Base-by-base conservation (phyloP, 345 rosid species). In the Abelmoschus esculentus region DNA sequence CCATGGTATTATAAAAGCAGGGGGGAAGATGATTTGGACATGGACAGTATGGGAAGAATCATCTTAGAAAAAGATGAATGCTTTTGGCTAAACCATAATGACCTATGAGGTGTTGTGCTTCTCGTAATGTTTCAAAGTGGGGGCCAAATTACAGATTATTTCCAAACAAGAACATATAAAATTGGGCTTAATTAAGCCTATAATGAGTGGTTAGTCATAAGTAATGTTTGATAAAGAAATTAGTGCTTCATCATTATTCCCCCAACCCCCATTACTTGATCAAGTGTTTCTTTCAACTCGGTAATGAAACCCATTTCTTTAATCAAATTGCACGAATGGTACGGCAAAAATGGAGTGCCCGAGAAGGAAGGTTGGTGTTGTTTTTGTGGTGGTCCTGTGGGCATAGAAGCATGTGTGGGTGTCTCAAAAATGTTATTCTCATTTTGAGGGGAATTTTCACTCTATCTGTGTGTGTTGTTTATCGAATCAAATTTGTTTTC, bases 1-100 rank as follows among this genome's bases (percentile, higher is more conserved):
- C 12, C 18, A 15, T 7, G 13, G 55, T 5, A 52, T 14, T 52
- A 52, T 6, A 17, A 32, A 19, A 66, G 59, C n/a, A 53, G 40
- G 14, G 14, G 22, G 26, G 26, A 18, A 22, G 38, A 5, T 3
- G 7, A 34, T 7, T 14, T 15, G 28, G 46, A 61, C 42, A 56
- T 8, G 62, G 52, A 60, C 62, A 36, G 60, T n/a, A 19, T 11
- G 78, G 80, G 87, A 69, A 72, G 67, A 68, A 78, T 74, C 79
- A 75, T 70, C 74, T 70, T 40, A 66, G 61, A 79, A 74, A 73
- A 44, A 55, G 34, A 62, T 12, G 0, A 1, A 63, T 49, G 61
- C 70, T 56, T 47, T 67, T 61, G 47, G 26, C 32, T 29, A 29
- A 50, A 15, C 1, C 54, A 56, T 66, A 63, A 52, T 52, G 50